Base-by-base conservation (phyloP, 1,284 basidiomycete genomes). In the Pholiota adiposa region DNA sequence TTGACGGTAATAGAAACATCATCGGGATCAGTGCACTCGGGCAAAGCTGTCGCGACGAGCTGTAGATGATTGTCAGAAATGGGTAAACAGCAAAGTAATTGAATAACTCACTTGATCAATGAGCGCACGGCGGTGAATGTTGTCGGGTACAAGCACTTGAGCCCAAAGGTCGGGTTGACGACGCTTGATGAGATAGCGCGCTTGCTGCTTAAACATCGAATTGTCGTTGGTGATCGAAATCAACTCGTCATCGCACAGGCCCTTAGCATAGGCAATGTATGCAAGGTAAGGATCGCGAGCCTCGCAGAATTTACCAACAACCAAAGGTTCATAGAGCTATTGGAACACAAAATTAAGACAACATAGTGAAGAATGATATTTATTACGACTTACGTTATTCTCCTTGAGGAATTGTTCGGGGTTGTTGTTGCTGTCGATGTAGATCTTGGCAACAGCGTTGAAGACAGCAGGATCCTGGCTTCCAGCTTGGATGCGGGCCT, bases 181-280 rank as follows among this genome's bases (percentile, higher is more conserved):
- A 66, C 97, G 90, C 80, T 97, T 98, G 73, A 98, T 94, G 63
- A 99, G 88, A 79, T 99, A 99, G 40, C 97, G 89, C 56, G 97
- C 94, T 77, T 99, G 97, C 73, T 99, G 97, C 80, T 99, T 99
- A 87, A 97, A 99, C 97, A 99, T 99, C 33, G 96, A 92, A 80
- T 99, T 99, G 69, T 98, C 97, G 74, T 99, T 99, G 57, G 97
- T 99, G 76, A 99, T 97, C 33, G 87, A 77, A 73, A 99, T 96
- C 67, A 99, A 86, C 77, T 99, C 97, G 11, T 99, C 96, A 68
- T 99, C 97, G 72, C 97, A 99, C 80, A 98, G 93, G 66, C 97
- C 97, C 78, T 99, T 99, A 55, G 97, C 97, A 74, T 99, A 99
- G 1, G 97, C 97, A 70, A 99, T 99, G 80, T 97, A 99, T 27